phyloP scores from a whole-genome alignment of 805 yeast genomes.

The Candida pseudoglaebosa region DNA sequence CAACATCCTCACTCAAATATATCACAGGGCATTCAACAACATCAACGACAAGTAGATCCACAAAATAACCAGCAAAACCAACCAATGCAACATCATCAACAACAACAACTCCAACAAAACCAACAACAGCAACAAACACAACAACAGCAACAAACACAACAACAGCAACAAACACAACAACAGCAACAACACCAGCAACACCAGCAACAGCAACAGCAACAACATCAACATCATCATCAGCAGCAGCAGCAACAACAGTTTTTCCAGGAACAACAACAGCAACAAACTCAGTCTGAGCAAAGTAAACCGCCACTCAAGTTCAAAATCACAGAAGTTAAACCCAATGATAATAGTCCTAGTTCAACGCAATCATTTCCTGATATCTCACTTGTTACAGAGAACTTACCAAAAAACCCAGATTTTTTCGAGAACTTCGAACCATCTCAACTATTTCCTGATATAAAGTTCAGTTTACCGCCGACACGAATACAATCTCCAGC shows the following conservation, averaged over 20 bases:
- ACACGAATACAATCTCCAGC: constrained; percentile 37
- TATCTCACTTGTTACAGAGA: constrained; percentile 53
- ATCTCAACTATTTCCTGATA: constrained; percentile 49
- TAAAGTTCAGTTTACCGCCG: constrained; percentile 31
- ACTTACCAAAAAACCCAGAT: constrained; percentile 42
- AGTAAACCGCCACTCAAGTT: constrained; percentile 6
- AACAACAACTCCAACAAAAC: constrained; percentile 1
- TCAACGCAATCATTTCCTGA: constrained; percentile 43
- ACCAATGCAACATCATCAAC: not conserved
- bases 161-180: constrained; percentile 4
- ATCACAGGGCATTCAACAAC: not conserved
- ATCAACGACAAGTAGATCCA: not conserved
- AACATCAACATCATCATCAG: constrained; percentile 5
- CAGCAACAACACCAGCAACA: not conserved
- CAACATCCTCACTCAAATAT: not conserved
- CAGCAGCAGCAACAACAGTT: constrained; percentile 2
- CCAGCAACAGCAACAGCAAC: not conserved
- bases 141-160: not conserved
- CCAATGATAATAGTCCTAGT: constrained; percentile 31
- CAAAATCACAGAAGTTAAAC: constrained; percentile 2
- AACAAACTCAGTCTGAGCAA: constrained; percentile 8
- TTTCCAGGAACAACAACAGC: not conserved
- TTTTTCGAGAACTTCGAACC: constrained; percentile 54
- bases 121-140: constrained; percentile 4
- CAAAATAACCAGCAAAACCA: not conserved